Percentiles rank a stretch among this genome's conserved stretches.
Conservation (phyloP, 257 asterid genomes). For the Leptodermis oblonga region DNA sequence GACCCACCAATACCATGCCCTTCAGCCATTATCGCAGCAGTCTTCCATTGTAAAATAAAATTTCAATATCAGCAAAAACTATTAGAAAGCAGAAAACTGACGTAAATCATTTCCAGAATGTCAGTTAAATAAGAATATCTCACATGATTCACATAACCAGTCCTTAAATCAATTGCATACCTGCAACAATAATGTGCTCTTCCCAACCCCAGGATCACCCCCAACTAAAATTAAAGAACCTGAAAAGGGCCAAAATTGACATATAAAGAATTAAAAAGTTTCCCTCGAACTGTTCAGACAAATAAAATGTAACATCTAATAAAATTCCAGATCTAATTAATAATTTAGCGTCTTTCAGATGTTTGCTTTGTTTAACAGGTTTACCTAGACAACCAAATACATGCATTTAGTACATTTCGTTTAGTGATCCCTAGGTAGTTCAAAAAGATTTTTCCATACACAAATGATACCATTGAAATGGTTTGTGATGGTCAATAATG, state of each 20-base stretch:
- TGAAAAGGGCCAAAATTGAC: slow-evolving; percentile 14
- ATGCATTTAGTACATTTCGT: neutral
- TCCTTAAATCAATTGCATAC: slow-evolving; percentile 30
- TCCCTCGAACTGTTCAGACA: neutral
- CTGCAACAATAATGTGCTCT: slow-evolving; percentile 91
- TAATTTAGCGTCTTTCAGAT: neutral
- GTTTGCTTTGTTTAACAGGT: neutral
- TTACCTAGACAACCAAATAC: neutral
- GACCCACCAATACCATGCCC: slow-evolving; percentile 43
- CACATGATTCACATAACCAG: slow-evolving; percentile 13
- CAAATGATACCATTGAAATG: neutral
- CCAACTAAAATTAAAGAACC: slow-evolving; percentile 93
- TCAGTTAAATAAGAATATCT: neutral
- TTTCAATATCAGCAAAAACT: slow-evolving; percentile 15
- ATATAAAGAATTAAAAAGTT: neutral
- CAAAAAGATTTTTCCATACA: neutral
- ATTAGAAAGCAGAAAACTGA: slow-evolving; percentile 14
- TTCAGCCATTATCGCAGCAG: slow-evolving; percentile 77
- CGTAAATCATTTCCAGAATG: neutral
- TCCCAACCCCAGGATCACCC: slow-evolving; percentile 99
- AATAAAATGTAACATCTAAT: neutral
- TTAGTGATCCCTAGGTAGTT: neutral
- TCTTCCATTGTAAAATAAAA: slow-evolving; percentile 41
- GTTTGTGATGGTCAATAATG: neutral
- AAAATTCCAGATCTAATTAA: neutral